Evolutionary conservation across 1,284 basidiomycete genomes (phyloP), one percentile per base, ranked within the genome.

Genomic region (Ceratobasidium papillatum): DNA sequence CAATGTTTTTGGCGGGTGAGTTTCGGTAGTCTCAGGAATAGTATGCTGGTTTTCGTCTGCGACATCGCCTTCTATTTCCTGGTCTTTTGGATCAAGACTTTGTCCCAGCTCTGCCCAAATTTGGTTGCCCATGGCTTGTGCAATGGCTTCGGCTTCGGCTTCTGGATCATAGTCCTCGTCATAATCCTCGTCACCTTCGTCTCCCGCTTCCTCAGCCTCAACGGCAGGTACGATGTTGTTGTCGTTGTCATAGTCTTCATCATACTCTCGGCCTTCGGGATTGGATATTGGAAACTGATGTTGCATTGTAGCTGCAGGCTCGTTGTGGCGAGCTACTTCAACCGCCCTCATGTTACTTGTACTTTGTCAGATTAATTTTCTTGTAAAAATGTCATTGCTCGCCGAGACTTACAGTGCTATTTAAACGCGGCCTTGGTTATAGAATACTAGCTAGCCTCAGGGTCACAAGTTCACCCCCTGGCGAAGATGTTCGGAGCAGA

Each of bases 111-210:
- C 90, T 0, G 90, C 91, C 86, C 88, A 89, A 9, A 93, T 84
- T 75, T 92, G 88, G 77, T 90, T 90, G 14, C 89, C 88, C 36
- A 93, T 82, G 41, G 88, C 84, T 61, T 88, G 85, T 5, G 90
- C 90, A 78, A 92, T 90, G 76, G 89, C 90, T 77, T 90, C 87
- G 7, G 90, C 90, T 75, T 91, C 89, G 8, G 88, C 90, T 34
- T 90, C 90, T n/a, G 88, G 86, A 74, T 90, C 89, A 19, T 87
- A 86, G 32, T 87, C 88, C 0, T 86, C 88, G 4, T 87, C 87
- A 32, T 77, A 75, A 34, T 75, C 49, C 1, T 88, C 86, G 0
- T 85, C 85, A 5, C 83, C 85, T 9, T 86, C 84, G 12, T 84
- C 82, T 1, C 38, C 54, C 51, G 85, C 86, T 12, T 86, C 83